A percentile compares a stretch with the other conserved stretches of the same genome.
Conservation (phyloP, 2,329 filamentous ascomycete genomes). For the Daldinia sp. region DNA sequence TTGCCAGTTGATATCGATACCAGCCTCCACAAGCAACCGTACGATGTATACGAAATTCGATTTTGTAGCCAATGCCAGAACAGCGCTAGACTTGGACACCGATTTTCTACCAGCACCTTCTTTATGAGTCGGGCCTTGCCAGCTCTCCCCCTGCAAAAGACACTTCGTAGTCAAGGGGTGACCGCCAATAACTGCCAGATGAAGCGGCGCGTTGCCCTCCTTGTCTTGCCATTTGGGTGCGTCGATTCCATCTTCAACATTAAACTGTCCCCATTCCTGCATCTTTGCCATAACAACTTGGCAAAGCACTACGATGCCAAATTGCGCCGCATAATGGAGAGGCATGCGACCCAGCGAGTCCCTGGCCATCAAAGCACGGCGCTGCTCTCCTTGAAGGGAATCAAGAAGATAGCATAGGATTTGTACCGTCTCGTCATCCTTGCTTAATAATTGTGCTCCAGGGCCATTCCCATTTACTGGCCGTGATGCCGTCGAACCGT, state of each 20-base stretch:
- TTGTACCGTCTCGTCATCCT: slow-evolving; percentile 79
- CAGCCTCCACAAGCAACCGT: slow-evolving; percentile 84
- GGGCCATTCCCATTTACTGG: slow-evolving; percentile 63
- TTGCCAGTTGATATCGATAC: slow-evolving; percentile 92
- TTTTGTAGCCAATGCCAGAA: slow-evolving; percentile 86
- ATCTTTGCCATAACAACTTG: slow-evolving; percentile 87
- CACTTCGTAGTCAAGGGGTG: slow-evolving; percentile 86
- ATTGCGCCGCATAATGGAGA: slow-evolving; percentile 93
- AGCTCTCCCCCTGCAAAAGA: slow-evolving; percentile 81
- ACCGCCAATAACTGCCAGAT: slow-evolving; percentile 90
- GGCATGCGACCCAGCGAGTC: slow-evolving; percentile 86
- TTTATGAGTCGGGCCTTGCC: slow-evolving; percentile 71
- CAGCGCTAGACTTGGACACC: slow-evolving; percentile 84
- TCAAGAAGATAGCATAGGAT: slow-evolving; percentile 72
- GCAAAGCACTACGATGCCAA: slow-evolving; percentile 91
- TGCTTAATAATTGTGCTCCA: slow-evolving; percentile 70
- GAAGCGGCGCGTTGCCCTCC: slow-evolving; percentile 89
- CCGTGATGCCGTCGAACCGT: slow-evolving; percentile 69
- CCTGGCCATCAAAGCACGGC: slow-evolving; percentile 69
- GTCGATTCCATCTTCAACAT: slow-evolving; percentile 86
- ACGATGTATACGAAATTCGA: slow-evolving; percentile 87
- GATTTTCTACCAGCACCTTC: slow-evolving; percentile 68
- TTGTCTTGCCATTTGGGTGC: slow-evolving; percentile 88
- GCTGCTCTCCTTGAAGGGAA: slow-evolving; percentile 72
- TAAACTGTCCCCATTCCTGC: slow-evolving; percentile 87